These are phyloP conservation scores for Spergularia marina DNA, from an alignment of 148 eudicot genomes.

Conservation along the genomic window DNA sequence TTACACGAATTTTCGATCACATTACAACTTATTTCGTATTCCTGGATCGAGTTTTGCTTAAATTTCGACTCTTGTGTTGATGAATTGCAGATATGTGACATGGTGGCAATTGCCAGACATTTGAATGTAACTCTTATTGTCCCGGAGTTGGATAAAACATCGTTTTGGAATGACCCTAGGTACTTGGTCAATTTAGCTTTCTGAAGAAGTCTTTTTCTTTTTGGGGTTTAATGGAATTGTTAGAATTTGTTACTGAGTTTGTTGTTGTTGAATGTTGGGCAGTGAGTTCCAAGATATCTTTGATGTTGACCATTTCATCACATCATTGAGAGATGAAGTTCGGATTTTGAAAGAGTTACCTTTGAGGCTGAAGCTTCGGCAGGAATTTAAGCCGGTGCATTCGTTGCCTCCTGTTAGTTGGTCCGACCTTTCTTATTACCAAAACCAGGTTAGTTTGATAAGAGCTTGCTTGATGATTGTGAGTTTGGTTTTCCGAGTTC, in stretches of 20 bases:
- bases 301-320: constrained; percentile 65
- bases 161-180: constrained; percentile 77
- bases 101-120: constrained; percentile 68
- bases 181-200: constrained; percentile 10
- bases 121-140: constrained; percentile 65
- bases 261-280: constrained; percentile 19
- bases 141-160: constrained; percentile 67
- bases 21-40: background rate
- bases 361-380: constrained; percentile 50
- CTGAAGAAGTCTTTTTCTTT: background rate
- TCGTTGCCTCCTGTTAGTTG: constrained; percentile 74
- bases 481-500: background rate
- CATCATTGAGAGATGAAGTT: constrained; percentile 65
- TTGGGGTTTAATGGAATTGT: background rate
- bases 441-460: constrained; percentile 43
- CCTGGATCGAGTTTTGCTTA: no score
- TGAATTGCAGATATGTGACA: constrained; percentile 63
- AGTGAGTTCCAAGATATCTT: constrained; percentile 73
- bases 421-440: constrained; percentile 78
- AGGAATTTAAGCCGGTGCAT: constrained; percentile 44
- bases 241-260: constrained; percentile 1
- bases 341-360: constrained; percentile 68
- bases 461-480: background rate
- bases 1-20: background rate
- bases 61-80: no score